Percentiles rank a stretch among this genome's conserved stretches.
Evolutionary conservation across 2,329 filamentous ascomycete genomes (phyloP).

Genomic region (Gaeumannomyces sp.): DNA sequence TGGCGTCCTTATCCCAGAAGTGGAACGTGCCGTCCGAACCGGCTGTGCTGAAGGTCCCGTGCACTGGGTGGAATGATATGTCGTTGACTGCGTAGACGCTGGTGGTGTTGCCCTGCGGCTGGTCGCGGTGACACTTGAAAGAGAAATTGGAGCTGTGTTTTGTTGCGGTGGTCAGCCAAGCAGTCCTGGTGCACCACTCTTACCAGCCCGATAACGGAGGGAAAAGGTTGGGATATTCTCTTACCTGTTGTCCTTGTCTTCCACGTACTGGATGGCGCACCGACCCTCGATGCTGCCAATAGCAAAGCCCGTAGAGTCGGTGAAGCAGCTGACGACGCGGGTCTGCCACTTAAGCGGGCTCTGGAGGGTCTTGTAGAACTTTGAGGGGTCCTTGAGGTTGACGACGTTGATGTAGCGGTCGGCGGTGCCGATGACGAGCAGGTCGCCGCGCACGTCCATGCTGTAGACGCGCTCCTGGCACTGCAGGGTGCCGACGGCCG

Average conservation of each 20-base stretch:
- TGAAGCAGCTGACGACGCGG: conserved; percentile 88
- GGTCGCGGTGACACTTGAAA: conserved; percentile 96
- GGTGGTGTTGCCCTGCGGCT: conserved; percentile 65
- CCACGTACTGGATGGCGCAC: conserved; percentile 96
- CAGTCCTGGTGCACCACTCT: background rate
- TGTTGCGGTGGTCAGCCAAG: conserved; percentile 1
- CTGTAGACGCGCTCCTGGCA: conserved; percentile 80
- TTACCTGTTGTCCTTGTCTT: conserved; percentile 82
- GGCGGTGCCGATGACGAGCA: conserved; percentile 87
- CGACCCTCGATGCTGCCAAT: conserved; percentile 95
- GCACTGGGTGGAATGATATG: conserved; percentile 93
- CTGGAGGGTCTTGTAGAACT: conserved; percentile 94
- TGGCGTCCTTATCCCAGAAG: conserved; percentile 92
- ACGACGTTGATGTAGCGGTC: conserved; percentile 96
- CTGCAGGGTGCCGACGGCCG: conserved; percentile 58
- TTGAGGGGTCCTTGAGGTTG: conserved; percentile 79
- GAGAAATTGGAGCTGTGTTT: conserved; percentile 76
- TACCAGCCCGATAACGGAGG: background rate
- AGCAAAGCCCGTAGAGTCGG: conserved; percentile 84
- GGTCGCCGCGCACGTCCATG: conserved; percentile 82
- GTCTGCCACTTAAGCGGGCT: conserved; percentile 99
- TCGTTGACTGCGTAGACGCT: conserved; percentile 95
- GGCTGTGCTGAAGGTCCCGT: conserved; percentile 97
- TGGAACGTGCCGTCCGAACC: conserved; percentile 95
- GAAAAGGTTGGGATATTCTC: conserved; percentile 14